These are phyloP conservation scores for Barnettozyma californica DNA, from an alignment of 805 yeast genomes.

Conservation along the genomic window DNA sequence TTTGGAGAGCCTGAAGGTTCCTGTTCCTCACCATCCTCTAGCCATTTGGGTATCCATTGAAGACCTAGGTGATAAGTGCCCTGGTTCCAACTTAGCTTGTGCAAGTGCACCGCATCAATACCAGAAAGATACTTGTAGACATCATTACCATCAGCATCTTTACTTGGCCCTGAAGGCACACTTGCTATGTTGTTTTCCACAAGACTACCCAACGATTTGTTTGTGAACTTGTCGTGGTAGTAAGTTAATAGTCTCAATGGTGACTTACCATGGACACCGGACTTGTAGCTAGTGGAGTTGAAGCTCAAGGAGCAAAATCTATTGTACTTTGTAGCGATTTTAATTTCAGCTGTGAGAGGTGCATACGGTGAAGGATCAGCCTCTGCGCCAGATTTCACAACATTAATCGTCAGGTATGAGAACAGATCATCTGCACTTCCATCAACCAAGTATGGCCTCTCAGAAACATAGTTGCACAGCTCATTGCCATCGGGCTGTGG, in stretches of 20 bases:
- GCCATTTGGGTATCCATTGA: constrained; percentile 70
- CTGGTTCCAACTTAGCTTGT: constrained; percentile 58
- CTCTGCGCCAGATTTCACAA: constrained; percentile 43
- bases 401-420: constrained; percentile 45
- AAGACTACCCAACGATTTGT: constrained; percentile 1
- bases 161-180: constrained; percentile 22
- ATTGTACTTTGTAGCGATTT: constrained; percentile 52
- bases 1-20: constrained; percentile 26
- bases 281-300: constrained; percentile 40
- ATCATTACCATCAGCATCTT: constrained; percentile 37
- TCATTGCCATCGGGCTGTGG: constrained; percentile 42
- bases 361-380: constrained; percentile 49
- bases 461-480: constrained; percentile 47
- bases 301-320: constrained; percentile 62
- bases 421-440: constrained; percentile 30
- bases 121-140: constrained; percentile 54
- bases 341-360: constrained; percentile 59
- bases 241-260: constrained; percentile 64
- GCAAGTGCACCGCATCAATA: constrained; percentile 57
- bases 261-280: constrained; percentile 33
- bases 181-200: background rate
- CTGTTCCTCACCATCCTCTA: constrained; percentile 30
- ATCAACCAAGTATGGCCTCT: constrained; percentile 42
- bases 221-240: constrained; percentile 31
- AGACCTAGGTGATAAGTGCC: constrained; percentile 52